phyloP scores from a whole-genome alignment of 176 grass and related monocot genomes.

The Lolium rigidum region DNA sequence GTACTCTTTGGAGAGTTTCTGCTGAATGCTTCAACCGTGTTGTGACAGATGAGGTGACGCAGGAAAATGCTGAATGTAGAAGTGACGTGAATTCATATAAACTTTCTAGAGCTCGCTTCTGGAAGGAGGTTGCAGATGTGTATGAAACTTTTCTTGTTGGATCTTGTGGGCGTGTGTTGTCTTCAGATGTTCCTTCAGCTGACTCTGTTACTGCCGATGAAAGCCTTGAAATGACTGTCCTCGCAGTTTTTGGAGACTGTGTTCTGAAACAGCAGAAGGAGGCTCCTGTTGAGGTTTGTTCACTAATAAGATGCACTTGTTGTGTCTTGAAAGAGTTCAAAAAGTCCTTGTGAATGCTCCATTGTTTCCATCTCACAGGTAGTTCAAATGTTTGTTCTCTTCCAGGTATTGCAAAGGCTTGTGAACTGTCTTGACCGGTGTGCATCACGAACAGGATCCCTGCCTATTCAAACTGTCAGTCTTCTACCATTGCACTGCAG shows the following conservation, averaged over 20 bases:
- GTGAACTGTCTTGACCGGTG: slow-evolving; percentile 92
- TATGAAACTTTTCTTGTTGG: slow-evolving; percentile 99
- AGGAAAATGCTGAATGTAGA: slow-evolving; percentile 49
- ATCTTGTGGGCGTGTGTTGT: slow-evolving; percentile 90
- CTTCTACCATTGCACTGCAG: slow-evolving; percentile 91
- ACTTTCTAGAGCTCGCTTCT: slow-evolving; percentile 78
- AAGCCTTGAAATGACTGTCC: slow-evolving; percentile 88
- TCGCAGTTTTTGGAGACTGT: slow-evolving; percentile 71
- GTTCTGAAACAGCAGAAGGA: slow-evolving; percentile 84
- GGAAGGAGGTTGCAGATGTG: slow-evolving; percentile 95
- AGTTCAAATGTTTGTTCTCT: slow-evolving; percentile 34
- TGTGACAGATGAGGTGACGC: slow-evolving; percentile 72
- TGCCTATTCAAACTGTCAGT: slow-evolving; percentile 89
- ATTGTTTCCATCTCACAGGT: slow-evolving; percentile 21
- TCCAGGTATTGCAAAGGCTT: slow-evolving; percentile 94
- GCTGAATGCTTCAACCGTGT: slow-evolving; percentile 87
- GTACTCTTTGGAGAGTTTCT: slow-evolving; percentile 93
- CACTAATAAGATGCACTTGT: slow-evolving; percentile 12
- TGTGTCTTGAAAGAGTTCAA: slow-evolving; percentile 23
- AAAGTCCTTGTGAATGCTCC: slow-evolving; percentile 23
- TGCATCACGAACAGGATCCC: slow-evolving; percentile 94
- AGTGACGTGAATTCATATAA: slow-evolving; percentile 65
- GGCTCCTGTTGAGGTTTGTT: slow-evolving; percentile 83
- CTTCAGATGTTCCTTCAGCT: slow-evolving; percentile 74
- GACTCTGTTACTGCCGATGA: slow-evolving; percentile 84